These are phyloP conservation scores for Coprinopsis cinerea DNA, from an alignment of 768 basidiomycete species.

Conservation along the genomic window DNA sequence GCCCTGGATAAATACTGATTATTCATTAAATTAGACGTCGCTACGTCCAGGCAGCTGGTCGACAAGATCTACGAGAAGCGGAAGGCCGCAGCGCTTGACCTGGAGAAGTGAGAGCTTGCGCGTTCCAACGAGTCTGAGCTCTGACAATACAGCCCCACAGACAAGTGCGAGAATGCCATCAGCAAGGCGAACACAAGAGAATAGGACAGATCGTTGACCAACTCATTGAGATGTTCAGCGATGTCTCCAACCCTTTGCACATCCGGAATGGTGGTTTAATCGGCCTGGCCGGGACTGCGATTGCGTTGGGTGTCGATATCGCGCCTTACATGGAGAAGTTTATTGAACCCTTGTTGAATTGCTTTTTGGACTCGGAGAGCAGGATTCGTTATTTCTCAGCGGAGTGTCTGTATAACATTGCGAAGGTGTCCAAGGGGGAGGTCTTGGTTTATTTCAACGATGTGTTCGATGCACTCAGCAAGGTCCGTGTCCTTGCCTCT, in stretches of 20 bases:
- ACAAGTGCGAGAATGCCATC: conserved; percentile 82
- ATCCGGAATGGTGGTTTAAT: conserved; percentile 93
- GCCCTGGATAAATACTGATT: too few species aligned
- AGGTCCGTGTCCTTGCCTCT: conserved; percentile 52
- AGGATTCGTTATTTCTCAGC: conserved; percentile 96
- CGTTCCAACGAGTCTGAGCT: background rate
- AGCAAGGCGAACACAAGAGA: conserved; percentile 72
- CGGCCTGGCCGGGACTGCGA: conserved; percentile 94
- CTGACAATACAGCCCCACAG: conserved; percentile 28
- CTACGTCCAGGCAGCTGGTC: conserved; percentile 72
- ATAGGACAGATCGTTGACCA: conserved; percentile 90
- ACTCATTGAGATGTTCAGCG: conserved; percentile 89
- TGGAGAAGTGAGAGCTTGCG: conserved; percentile 69
- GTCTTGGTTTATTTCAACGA: conserved; percentile 97
- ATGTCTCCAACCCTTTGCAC: conserved; percentile 75
- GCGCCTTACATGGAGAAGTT: conserved; percentile 94
- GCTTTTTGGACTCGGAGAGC: conserved; percentile 92
- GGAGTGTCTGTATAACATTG: conserved; percentile 97
- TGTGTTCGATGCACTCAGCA: conserved; percentile 95
- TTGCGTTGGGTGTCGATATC: conserved; percentile 89
- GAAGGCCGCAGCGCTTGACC: conserved; percentile 89
- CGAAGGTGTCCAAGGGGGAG: conserved; percentile 95
- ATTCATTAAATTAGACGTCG: conserved; percentile 69
- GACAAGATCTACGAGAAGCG: conserved; percentile 97
- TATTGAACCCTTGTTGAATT: conserved; percentile 79